Percentiles rank a stretch among this genome's conserved stretches.
These are phyloP conservation scores for Ceratobasidium sp. DNA, from an alignment of 1,284 basidiomycete species.

Conservation along the genomic window DNA sequence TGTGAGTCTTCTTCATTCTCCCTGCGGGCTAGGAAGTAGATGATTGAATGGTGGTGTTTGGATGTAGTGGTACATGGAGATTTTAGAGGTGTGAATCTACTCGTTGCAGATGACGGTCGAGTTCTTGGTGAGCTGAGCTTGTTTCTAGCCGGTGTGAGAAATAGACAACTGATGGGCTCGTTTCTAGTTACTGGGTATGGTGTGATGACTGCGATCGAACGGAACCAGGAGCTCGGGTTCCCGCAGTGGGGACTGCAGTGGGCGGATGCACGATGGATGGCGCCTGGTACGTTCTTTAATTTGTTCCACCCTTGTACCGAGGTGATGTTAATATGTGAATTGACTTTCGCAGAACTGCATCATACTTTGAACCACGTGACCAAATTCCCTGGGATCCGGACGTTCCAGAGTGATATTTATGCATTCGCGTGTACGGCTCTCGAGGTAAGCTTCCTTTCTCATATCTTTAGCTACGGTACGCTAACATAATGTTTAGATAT, in stretches of 20 bases:
- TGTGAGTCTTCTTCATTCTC: background rate
- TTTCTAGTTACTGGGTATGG: conserved; percentile 38
- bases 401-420: conserved; percentile 36
- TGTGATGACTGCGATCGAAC: conserved; percentile 37
- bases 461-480: background rate
- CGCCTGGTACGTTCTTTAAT: conserved; percentile 26
- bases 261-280: conserved; percentile 42
- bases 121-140: conserved; percentile 12
- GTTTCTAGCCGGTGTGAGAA: too few species aligned
- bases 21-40: too few species aligned
- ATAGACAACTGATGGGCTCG: too few species aligned
- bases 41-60: background rate
- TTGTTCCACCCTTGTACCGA: background rate
- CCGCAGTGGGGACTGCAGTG: conserved; percentile 34
- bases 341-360: conserved; percentile 18
- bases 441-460: background rate
- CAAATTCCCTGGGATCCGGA: conserved; percentile 35
- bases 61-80: conserved; percentile 37
- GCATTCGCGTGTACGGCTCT: conserved; percentile 41
- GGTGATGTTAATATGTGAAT: background rate
- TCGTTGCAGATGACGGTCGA: conserved; percentile 22
- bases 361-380: conserved; percentile 32
- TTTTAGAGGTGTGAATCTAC: conserved; percentile 35
- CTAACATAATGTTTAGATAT: conserved; percentile 15
- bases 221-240: conserved; percentile 43